Percentiles rank a stretch among this genome's conserved stretches.
phyloP scores from a whole-genome alignment of 2,329 filamentous ascomycete genomes.

The Aureobasidium subglaciale region DNA sequence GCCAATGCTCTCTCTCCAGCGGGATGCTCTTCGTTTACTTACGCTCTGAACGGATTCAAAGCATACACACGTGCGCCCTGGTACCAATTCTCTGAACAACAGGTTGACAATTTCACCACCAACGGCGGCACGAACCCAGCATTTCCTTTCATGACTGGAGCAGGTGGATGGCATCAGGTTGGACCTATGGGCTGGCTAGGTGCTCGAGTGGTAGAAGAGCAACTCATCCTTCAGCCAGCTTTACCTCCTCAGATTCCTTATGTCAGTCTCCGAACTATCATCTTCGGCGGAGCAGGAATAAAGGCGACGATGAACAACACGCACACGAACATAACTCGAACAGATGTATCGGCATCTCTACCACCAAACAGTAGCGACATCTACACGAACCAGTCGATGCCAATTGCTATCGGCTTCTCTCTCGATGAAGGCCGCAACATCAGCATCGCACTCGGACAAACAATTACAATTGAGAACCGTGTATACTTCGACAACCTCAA shows the following conservation, averaged over 20 bases:
- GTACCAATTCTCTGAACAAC: conserved; percentile 65
- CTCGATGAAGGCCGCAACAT: conserved; percentile 34
- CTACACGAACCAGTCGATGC: conserved; percentile 50
- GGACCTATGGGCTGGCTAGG: conserved; percentile 62
- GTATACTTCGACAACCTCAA: conserved; percentile 38
- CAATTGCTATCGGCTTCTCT: conserved; percentile 44
- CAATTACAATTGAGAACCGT: conserved; percentile 37
- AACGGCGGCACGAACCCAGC: conserved; percentile 64
- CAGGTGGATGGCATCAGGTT: conserved; percentile 62
- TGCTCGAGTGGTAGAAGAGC: conserved; percentile 52
- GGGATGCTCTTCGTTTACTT: conserved; percentile 62
- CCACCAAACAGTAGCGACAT: conserved; percentile 46
- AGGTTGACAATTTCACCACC: conserved; percentile 50
- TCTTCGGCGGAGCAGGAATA: conserved; percentile 60
- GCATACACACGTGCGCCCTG: conserved; percentile 61
- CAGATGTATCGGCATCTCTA: conserved; percentile 36
- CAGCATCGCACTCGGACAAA: conserved; percentile 39
- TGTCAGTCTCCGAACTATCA: conserved; percentile 55
- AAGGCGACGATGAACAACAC: conserved; percentile 55
- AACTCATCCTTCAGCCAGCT: conserved; percentile 56
- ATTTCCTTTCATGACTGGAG: conserved; percentile 64
- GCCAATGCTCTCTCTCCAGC: conserved; percentile 59
- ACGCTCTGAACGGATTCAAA: conserved; percentile 55
- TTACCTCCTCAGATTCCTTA: conserved; percentile 59
- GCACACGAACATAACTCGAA: conserved; percentile 55